phyloP scores from a whole-genome alignment of 768 basidiomycete genomes.

The Amanita brunnescens region DNA sequence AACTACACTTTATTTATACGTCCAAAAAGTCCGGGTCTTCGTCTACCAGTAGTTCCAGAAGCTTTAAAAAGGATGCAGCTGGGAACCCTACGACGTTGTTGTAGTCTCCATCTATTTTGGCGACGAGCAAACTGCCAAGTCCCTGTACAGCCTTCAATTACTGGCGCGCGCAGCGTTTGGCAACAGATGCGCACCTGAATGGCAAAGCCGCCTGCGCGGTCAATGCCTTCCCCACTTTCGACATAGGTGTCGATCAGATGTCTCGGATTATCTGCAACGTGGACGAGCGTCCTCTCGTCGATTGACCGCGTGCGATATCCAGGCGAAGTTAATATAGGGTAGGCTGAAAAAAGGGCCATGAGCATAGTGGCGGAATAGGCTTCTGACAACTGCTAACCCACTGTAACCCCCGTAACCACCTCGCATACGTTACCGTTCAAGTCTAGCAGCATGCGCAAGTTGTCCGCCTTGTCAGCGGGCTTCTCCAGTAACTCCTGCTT shows the following conservation, averaged over 20 bases:
- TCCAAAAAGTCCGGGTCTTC: conserved; percentile 71
- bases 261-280: conserved; percentile 58
- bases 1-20: no score
- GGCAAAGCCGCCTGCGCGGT: conserved; percentile 91
- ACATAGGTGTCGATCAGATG: conserved; percentile 53
- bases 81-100: conserved; percentile 93
- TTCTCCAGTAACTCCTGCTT: no score
- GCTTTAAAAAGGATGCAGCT: conserved; percentile 72
- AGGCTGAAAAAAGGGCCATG: no score
- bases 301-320: no score
- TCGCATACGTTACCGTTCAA: no score
- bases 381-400: no score
- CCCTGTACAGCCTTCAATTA: conserved; percentile 59
- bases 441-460: no score
- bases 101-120: conserved; percentile 85
- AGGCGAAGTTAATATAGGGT: no score
- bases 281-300: no score
- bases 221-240: conserved; percentile 82
- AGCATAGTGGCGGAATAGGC: no score
- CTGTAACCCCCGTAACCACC: no score
- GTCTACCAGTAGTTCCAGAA: conserved; percentile 59
- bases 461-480: no score
- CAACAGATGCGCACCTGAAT: conserved; percentile 56
- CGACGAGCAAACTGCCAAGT: conserved; percentile 69
- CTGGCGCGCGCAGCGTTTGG: not conserved